Evolutionary conservation across 208 protist genomes (phyloP), one percentile per base, ranked within the genome.

Genomic region (Leishmania amazonensis): DNA sequence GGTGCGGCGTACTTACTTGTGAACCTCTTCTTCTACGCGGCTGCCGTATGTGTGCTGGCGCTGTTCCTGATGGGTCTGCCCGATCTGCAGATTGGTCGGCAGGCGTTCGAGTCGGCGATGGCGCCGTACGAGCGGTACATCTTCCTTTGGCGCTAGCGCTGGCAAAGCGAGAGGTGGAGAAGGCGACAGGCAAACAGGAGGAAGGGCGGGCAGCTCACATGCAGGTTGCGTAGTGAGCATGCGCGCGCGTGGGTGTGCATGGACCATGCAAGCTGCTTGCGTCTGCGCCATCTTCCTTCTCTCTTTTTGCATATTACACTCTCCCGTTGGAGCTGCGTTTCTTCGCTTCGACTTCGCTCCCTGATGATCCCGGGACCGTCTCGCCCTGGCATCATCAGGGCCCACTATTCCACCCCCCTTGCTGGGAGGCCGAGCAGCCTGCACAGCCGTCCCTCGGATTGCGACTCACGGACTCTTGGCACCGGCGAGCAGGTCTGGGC

Each of bases 1-100:
- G 86, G 88, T 0, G 11, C 76, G 21, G 64, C 45, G 21, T 85
- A 89, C 81, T 11, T 75, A 8, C 3, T 62, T 6, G 84, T 93
- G 45, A 93, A 95, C 78, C 0, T 88, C 60, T 89, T 96, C 62
- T 96, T 96, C 64, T 97, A 94, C 80, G 68, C 64, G 24, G 76
- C 91, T 9, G 83, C 82, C 54, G 19, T 81, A 58, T 90, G 80
- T 51, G 76, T 97, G 24, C 49, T 96, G 17, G 89, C 65, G 24
- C 76, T 97, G 13, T 95, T 96, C 60, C 64, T 86, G 38, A 97
- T 97, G 95, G 93, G 88, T 15, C 75, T 96, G 78, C 93, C 95
- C 1, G 95, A 97, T 79, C 75, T 96, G 47, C 92, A 96, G 80
- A 78, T 95, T 45, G 90, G 92, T 1, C 89, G 92, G n/a, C 68